These are phyloP conservation scores for Annona cherimola DNA, from an alignment of 164 flowering plant species.

Conservation along the genomic window DNA sequence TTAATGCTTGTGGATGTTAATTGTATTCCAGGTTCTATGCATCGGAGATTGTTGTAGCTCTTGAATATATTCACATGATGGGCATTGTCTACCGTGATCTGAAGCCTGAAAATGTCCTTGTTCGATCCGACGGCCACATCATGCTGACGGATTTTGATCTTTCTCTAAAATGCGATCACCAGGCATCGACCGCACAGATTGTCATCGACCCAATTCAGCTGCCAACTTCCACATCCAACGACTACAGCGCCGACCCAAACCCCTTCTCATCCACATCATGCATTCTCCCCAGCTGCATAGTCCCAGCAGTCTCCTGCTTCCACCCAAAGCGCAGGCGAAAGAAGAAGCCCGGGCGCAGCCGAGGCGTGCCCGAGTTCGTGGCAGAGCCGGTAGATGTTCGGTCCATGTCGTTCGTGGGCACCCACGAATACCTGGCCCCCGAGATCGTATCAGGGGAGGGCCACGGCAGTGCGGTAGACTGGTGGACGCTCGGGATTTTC, in stretches of 20 bases:
- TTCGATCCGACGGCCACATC: conserved; percentile 81
- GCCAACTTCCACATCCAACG: conserved; percentile 4
- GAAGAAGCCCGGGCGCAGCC: conserved; percentile 36
- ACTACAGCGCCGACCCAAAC: conserved; percentile 22
- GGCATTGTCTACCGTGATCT: conserved; percentile 89
- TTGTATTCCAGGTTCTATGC: conserved; percentile 69
- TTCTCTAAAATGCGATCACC: conserved; percentile 53
- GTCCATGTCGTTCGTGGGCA: conserved; percentile 90
- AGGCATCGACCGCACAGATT: conserved; percentile 51
- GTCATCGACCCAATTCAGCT: conserved; percentile 22
- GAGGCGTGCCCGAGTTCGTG: conserved; percentile 44
- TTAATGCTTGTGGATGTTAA: neutral
- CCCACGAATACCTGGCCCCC: conserved; percentile 88
- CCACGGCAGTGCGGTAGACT: conserved; percentile 86
- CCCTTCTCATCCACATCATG: conserved; percentile 45
- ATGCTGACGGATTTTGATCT: conserved; percentile 92
- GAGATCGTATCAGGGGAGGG: conserved; percentile 89
- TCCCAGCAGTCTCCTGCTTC: conserved; percentile 77
- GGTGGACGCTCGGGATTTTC: conserved; percentile 92
- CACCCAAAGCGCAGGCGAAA: conserved; percentile 45
- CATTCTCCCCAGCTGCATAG: conserved; percentile 72
- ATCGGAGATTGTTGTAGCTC: conserved; percentile 68
- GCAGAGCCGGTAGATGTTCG: conserved; percentile 72
- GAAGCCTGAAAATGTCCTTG: conserved; percentile 84
- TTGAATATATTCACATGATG: conserved; percentile 83